Evolutionary conservation across 768 basidiomycete species (phyloP).

Genomic region (Chalciporus pseudorubinellus): DNA sequence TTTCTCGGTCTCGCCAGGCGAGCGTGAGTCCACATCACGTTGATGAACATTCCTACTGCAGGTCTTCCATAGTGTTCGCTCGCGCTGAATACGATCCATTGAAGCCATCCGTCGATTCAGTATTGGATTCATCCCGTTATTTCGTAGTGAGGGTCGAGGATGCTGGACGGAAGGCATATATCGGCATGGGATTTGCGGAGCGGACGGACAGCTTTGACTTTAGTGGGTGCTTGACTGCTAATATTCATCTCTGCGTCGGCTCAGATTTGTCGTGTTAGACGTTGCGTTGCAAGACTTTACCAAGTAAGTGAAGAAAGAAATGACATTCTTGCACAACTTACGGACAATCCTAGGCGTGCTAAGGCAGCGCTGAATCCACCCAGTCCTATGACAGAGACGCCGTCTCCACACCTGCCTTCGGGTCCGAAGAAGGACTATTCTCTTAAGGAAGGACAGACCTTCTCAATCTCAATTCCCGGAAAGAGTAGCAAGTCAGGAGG

Average conservation of each 20-base stretch:
- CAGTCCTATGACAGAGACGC: slow-evolving; percentile 38
- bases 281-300: slow-evolving; percentile 85
- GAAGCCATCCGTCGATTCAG: slow-evolving; percentile 88
- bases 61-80: slow-evolving; percentile 69
- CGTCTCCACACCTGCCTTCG: slow-evolving; percentile 67
- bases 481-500: slow-evolving; percentile 44
- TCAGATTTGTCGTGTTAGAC: slow-evolving; percentile 43
- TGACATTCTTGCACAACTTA: not conserved
- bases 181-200: slow-evolving; percentile 91
- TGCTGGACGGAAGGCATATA: slow-evolving; percentile 81
- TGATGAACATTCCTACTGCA: slow-evolving; percentile 7
- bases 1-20: slow-evolving; percentile 43
- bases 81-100: slow-evolving; percentile 76
- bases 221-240: slow-evolving; percentile 50
- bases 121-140: slow-evolving; percentile 91
- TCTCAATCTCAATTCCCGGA: slow-evolving; percentile 90
- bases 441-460: slow-evolving; percentile 92
- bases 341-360: slow-evolving; percentile 45
- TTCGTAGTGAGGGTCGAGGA: slow-evolving; percentile 93
- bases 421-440: slow-evolving; percentile 93
- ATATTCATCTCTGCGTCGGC: not conserved
- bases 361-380: slow-evolving; percentile 61
- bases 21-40: slow-evolving; percentile 48
- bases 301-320: slow-evolving; percentile 47
- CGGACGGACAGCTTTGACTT: slow-evolving; percentile 90